Conservation (phyloP, 2,329 filamentous ascomycete species). For the Calcarisporium arbuscula region DNA sequence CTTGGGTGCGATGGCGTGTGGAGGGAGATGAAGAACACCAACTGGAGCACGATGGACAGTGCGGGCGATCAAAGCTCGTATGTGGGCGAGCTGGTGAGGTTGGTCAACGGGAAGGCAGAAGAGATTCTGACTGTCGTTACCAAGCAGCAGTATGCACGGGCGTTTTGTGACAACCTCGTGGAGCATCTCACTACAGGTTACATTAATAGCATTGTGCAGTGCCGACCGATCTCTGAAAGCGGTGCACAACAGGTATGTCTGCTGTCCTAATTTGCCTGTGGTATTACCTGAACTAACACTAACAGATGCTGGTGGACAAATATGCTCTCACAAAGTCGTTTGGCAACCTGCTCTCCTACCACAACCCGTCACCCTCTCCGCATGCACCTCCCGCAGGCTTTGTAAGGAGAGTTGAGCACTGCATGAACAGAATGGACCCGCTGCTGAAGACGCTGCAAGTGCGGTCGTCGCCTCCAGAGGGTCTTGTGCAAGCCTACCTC, state of each 20-base stretch:
- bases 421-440: conserved; percentile 81
- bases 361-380: conserved; percentile 40
- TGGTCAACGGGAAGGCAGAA: conserved; percentile 63
- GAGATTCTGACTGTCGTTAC: conserved; percentile 73
- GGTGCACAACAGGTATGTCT: conserved; percentile 75
- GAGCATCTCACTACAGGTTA: conserved; percentile 77
- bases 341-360: conserved; percentile 60
- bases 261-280: background rate
- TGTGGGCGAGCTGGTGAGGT: conserved; percentile 71
- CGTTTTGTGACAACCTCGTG: conserved; percentile 94
- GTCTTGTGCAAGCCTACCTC: conserved; percentile 91
- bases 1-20: conserved; percentile 76
- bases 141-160: conserved; percentile 89
- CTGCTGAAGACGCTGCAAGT: conserved; percentile 96
- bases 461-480: conserved; percentile 82
- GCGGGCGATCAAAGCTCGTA: conserved; percentile 94
- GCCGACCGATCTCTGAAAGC: conserved; percentile 84
- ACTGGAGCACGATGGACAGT: conserved; percentile 89
- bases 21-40: conserved; percentile 95
- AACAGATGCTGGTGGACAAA: conserved; percentile 87
- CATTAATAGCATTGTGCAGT: conserved; percentile 78
- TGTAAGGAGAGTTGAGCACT: conserved; percentile 76
- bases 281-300: conserved; percentile 15
- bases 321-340: conserved; percentile 82
- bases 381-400: conserved; percentile 53